Percentiles rank a stretch among this genome's conserved stretches.
Conservation (phyloP, 2,329 filamentous ascomycete species). For the Aureobasidium sp. region DNA sequence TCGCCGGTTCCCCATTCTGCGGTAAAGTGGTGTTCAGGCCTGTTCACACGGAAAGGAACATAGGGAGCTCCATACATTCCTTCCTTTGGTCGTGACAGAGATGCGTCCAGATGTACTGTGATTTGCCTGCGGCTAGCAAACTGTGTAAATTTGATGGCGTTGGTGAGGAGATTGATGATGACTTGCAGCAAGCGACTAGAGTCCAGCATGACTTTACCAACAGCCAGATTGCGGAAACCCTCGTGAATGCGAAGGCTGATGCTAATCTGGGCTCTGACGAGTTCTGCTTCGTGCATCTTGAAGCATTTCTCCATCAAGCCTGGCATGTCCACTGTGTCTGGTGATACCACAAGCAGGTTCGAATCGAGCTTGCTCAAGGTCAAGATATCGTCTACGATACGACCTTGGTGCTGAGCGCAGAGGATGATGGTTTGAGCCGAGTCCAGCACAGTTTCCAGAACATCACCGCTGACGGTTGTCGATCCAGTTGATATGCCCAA, state of each 20-base stretch:
- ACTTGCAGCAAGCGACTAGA: slow-evolving; percentile 39
- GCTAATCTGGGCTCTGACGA: slow-evolving; percentile 28
- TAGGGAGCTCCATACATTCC: slow-evolving; percentile 29
- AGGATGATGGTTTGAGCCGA: slow-evolving; percentile 21
- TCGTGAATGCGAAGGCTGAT: slow-evolving; percentile 29
- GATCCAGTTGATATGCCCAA: not conserved
- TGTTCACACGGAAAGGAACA: slow-evolving; percentile 21
- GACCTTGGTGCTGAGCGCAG: slow-evolving; percentile 27
- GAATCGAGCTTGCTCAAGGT: slow-evolving; percentile 31
- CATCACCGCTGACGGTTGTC: not conserved
- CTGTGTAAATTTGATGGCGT: slow-evolving; percentile 43
- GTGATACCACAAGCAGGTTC: slow-evolving; percentile 32
- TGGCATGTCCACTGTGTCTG: slow-evolving; percentile 32
- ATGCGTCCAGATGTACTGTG: slow-evolving; percentile 33
- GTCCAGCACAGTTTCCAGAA: slow-evolving; percentile 16
- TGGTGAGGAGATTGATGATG: slow-evolving; percentile 38
- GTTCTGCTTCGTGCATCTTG: slow-evolving; percentile 34
- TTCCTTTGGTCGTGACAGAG: slow-evolving; percentile 26
- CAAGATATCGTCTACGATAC: slow-evolving; percentile 38
- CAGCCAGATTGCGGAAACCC: slow-evolving; percentile 29
- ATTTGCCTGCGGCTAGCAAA: slow-evolving; percentile 31
- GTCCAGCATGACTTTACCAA: slow-evolving; percentile 35
- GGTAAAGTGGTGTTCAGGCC: slow-evolving; percentile 11
- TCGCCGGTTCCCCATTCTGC: slow-evolving; percentile 33
- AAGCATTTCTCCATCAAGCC: slow-evolving; percentile 31